Evolutionary conservation across 2,329 filamentous ascomycete genomes (phyloP), one percentile per base, ranked within the genome.

Genomic region (Neurospora crassa): DNA sequence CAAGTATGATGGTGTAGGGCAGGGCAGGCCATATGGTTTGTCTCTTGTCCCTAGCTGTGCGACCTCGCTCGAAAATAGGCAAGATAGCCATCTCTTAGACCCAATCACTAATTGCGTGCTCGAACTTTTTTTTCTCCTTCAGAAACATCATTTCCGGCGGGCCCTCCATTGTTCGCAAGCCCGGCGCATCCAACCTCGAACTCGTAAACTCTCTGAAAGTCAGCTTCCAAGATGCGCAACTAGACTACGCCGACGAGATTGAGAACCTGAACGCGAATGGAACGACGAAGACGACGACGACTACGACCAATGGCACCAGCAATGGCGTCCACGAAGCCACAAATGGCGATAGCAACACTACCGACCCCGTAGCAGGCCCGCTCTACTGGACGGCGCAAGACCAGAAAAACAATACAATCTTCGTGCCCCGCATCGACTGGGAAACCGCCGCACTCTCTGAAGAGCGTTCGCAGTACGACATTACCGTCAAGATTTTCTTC

Each of bases 401-500:
- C 47, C 47, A 63, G 29, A 34, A 89, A 67, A 85, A 83, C 53
- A 83, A 84, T 68, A 85, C 85, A 5, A 85, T 95, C 67, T 95
- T 91, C 79, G 87, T 97, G 53, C 95, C 95, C 67, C 87, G 91
- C 53, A 89, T 95, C 79, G 89, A 93, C 80, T 92, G 91, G 84
- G 84, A 88, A 14, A 83, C 87, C 40, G 89, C 88, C 4, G 34
- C 4, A 37, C 34, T 37, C 34, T 37, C 34, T 8, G 34, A 37
- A 79, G 94, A 97, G 76, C 85, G 91, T 37, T 85, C 87, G 72
- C 90, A 94, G 76, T 99, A 99, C 83, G 94, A 97, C 79, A 94
- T 97, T 78, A 97, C 95, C 0, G 91, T 96, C 73, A 99, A 99
- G 82, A 83, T 99, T 29, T 99, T 99, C 84, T 96, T 96, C 81